Evolutionary conservation across 148 eudicot genomes (phyloP), one percentile per base, ranked within the genome.

Genomic region (Cornus kousa): DNA sequence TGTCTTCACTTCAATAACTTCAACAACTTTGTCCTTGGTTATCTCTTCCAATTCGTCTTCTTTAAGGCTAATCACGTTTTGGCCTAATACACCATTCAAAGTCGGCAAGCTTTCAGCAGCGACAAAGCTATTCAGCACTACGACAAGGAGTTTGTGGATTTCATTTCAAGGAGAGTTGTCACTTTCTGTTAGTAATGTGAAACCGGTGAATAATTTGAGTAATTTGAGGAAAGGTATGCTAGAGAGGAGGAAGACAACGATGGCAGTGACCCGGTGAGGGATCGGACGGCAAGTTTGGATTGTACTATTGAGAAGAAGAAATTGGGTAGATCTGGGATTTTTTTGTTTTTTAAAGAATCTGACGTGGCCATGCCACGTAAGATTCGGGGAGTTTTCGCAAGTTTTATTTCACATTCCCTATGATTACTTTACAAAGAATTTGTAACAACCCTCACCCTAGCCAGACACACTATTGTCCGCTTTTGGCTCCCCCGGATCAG

Each of bases 101-200:
- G 68, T 76, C 33, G 81, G 77, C 5, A 84, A 85, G 71, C 81
- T 87, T 73, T 79, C 88, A 28, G 35, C 83, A 12, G 89, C 91
- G 4, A 28, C 28, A 0, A 91, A 85, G 87, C 17, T 84, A 70
- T 46, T 91, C 80, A 76, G 87, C 69, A 78, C 84, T 37, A 86
- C 91, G 70, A 72, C 77, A 74, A 85, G 90, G 89, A 88, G 89
- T 68, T 72, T 90, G 76, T 90, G 97, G 28, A 89, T 86, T 43
- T 94, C 97, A 68, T 94, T 92, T 82, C 98, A 92, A 76, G 97
- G 97, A 4, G 89, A 87, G 77, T 82, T 90, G 80, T 84, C 83
- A 28, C 7, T 81, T 68, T 84, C 88, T 53, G 70, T 14, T 32
- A 75, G 75, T 33, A 90, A 75, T 84, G 79, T 80, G 50, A 88